Conservation (phyloP, 495 filamentous ascomycete species). For the Jackrogersella multiformis region DNA sequence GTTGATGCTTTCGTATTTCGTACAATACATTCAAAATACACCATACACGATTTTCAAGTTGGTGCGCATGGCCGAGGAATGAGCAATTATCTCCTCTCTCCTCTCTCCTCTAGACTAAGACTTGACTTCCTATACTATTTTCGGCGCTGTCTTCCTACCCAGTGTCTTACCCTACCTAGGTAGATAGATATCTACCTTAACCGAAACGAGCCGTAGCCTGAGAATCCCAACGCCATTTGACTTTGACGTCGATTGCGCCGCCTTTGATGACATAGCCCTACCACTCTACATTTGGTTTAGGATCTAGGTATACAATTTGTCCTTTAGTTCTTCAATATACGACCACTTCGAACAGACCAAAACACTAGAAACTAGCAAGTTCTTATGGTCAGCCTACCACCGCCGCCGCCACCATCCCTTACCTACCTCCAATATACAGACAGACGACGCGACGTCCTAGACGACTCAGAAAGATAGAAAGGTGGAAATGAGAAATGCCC, state of each 20-base stretch:
- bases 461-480: neutral
- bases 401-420: neutral
- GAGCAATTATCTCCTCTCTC: constrained; percentile 6
- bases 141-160: constrained; percentile 5
- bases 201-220: constrained; percentile 12
- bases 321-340: constrained; percentile 2
- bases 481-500: constrained; percentile 51
- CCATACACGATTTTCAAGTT: constrained; percentile 9
- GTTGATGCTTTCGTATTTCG: too few relatives aligned
- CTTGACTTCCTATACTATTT: constrained; percentile 8
- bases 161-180: too few relatives aligned
- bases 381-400: neutral
- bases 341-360: constrained; percentile 5
- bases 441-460: constrained; percentile 5
- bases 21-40: constrained; percentile 18
- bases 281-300: too few relatives aligned
- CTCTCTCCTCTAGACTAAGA: constrained; percentile 2
- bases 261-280: constrained; percentile 26
- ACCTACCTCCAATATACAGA: neutral
- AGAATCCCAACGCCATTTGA: neutral
- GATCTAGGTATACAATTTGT: too few relatives aligned
- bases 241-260: constrained; percentile 9
- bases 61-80: constrained; percentile 11
- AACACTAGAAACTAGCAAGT: constrained; percentile 8
- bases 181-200: too few relatives aligned